Evolutionary conservation across 2,329 filamentous ascomycete species (phyloP).

Genomic region (Alternaria gaisen): DNA sequence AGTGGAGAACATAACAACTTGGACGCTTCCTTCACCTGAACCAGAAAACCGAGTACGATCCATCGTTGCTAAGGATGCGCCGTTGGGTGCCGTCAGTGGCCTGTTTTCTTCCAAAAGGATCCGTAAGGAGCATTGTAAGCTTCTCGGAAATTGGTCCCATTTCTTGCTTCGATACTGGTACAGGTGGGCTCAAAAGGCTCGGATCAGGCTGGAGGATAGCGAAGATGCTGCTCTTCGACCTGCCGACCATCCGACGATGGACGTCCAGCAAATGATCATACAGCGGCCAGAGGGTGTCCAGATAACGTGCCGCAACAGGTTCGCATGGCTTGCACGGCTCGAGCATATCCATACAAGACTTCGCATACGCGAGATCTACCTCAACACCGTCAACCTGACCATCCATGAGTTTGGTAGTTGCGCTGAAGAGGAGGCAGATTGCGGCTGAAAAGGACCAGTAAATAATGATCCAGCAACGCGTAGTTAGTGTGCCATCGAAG

Average conservation of each 20-base stretch:
- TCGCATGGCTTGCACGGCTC: constrained; percentile 43
- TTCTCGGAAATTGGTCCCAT: constrained; percentile 49
- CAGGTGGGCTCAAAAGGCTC: constrained; percentile 34
- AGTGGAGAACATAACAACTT: not conserved
- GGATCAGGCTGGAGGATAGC: constrained; percentile 41
- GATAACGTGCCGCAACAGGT: constrained; percentile 45
- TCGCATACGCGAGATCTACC: constrained; percentile 44
- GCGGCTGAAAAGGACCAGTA: constrained; percentile 50
- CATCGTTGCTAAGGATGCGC: constrained; percentile 44
- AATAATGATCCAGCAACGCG: constrained; percentile 51
- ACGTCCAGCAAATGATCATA: constrained; percentile 46
- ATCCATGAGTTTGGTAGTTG: constrained; percentile 47
- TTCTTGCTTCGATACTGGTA: constrained; percentile 44
- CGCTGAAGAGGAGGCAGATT: constrained; percentile 48
- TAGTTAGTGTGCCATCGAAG: constrained; percentile 47
- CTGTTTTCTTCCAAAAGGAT: constrained; percentile 50
- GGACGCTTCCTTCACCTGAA: constrained; percentile 37
- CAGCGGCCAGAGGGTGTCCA: constrained; percentile 46
- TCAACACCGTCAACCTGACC: constrained; percentile 41
- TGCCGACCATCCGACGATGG: constrained; percentile 42
- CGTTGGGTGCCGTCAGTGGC: constrained; percentile 37
- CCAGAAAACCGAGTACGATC: constrained; percentile 47
- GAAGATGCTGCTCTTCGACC: constrained; percentile 48
- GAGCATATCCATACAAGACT: constrained; percentile 49
- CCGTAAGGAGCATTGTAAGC: constrained; percentile 42